Evolutionary conservation across 495 filamentous ascomycete species (phyloP), one percentile per base, ranked within the genome.

Genomic region (Lasiosphaeria ovina): DNA sequence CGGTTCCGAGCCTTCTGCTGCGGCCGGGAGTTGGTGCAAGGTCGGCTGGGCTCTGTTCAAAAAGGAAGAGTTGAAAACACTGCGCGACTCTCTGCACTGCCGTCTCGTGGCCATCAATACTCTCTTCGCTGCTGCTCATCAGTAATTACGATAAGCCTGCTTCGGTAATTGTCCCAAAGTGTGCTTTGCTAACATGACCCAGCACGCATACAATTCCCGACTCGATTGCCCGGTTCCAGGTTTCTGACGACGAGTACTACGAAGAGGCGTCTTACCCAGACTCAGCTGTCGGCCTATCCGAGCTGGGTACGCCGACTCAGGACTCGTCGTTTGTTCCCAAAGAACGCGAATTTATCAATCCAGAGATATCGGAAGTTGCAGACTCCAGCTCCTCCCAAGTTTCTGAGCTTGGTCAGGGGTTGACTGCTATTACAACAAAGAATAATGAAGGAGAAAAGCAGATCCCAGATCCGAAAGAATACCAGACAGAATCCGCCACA

Each of bases 11-110:
- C 10, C 12, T 8, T 34, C 14, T 9, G 24, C 24, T 24, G 24
- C 24, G 24, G 24, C 24, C 24, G 52, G 51, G 7, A 33, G 54
- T 1, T 55, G 51, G 52, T 60, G 58, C 24, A 55, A 55, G 33
- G 42, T 55, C 11, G 58, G 58, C 14, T 60, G 58, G 58, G 16
- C 51, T 7, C 33, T 60, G 16, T 60, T 48, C 52, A 60, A 59
- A 36, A 32, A 42, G 9, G 35, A 59, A 3, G 57, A 59, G 49
- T 14, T 59, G 35, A 38, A 16, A 8, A n/a, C 31, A 6, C 57
- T 59, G n/a, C 48, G 57, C 14, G 57, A 59, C 35, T 52, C 57
- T 35, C 35, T 59, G 33, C 57, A 59, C 48, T 59, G 48, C 9
- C 33, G 35, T 16, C 48, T 59, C n/a, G 49, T 53, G 17, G 33